Conservation (phyloP, 2,329 filamentous ascomycete species). For the Penicillium paneum region DNA sequence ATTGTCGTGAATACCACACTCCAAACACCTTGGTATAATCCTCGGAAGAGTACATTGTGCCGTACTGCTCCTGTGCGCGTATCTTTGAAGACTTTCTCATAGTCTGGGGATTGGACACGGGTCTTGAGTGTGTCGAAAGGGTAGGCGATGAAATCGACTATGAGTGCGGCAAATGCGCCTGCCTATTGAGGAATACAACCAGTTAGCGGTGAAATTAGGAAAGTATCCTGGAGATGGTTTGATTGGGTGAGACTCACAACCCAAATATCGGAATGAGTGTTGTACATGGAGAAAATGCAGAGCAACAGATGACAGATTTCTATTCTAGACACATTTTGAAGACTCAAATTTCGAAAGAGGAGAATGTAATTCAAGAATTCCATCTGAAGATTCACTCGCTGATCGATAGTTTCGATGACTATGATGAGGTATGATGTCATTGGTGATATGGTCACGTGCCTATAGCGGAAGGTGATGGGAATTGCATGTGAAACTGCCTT, state of each 20-base stretch:
- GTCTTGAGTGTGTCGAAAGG: constrained; percentile 90
- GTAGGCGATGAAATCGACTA: constrained; percentile 80
- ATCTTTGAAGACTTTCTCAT: constrained; percentile 63
- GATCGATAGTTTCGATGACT: not conserved
- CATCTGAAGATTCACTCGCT: not conserved
- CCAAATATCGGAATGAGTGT: constrained; percentile 56
- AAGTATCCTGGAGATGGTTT: not conserved
- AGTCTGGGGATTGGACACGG: constrained; percentile 74
- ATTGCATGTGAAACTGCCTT: not conserved
- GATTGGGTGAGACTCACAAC: constrained; percentile 44
- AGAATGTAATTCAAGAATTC: not conserved
- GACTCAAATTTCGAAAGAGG: not conserved
- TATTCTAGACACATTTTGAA: not conserved
- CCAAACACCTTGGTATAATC: constrained; percentile 82
- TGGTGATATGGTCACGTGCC: not conserved
- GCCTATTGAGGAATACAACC: constrained; percentile 53
- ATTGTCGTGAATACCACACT: constrained; percentile 81
- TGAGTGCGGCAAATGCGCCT: constrained; percentile 79
- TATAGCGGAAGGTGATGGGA: not conserved
- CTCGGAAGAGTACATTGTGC: constrained; percentile 60
- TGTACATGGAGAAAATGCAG: constrained; percentile 38
- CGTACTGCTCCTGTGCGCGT: constrained; percentile 54
- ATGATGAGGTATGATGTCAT: constrained; percentile 8
- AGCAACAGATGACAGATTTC: not conserved
- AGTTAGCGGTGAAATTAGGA: not conserved